Evolutionary conservation across 2,329 filamentous ascomycete genomes (phyloP), one percentile per base, ranked within the genome.

Genomic region (Phaeomoniella chlamydospora): DNA sequence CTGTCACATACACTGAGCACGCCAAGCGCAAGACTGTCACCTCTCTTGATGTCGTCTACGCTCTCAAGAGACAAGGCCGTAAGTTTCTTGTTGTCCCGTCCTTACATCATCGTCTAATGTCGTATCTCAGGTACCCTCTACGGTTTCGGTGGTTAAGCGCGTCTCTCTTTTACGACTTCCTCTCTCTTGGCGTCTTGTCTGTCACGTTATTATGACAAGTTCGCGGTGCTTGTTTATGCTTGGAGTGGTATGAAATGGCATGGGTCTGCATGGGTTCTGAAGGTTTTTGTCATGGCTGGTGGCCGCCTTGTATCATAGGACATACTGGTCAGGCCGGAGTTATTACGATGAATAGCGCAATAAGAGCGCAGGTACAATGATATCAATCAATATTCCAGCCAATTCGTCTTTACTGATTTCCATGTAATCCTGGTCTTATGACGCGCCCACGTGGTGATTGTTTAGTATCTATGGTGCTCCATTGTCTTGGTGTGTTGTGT

Each of bases 1-100:
- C 78, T 43, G 75, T 83, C 65, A 84, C 79, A 57, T 84, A 84
- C 70, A 84, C 79, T 49, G 79, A 84, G 68, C 79, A 84, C 72
- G 79, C 79, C 62, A 83, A 83, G 75, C 73, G 79, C 63, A 62
- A 62, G 58, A 62, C 59, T 38, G 59, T 63, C 52, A 63, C 59
- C 36, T 74, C 70, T 39, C 66, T 74, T 50, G 70, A 74, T 50
- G 70, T 74, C 45, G 70, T 74, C 60, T 74, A 74, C 56, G 70
- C 70, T 42, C 67, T 74, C 52, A 74, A 74, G 68, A 59, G 70
- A 57, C 70, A 74, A 65, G 70, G 70, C 56, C 69, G 70, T 61
- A 51, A 50, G 54, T 55, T 16, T 31, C 14, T 34, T 15, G 31
- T n/a, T n/a, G n/a, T n/a, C n/a, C n/a, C n/a, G n/a, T 13, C 4